These are phyloP conservation scores for Blastobotrys serpentis DNA, from an alignment of 1,139 yeast species.

Conservation along the genomic window DNA sequence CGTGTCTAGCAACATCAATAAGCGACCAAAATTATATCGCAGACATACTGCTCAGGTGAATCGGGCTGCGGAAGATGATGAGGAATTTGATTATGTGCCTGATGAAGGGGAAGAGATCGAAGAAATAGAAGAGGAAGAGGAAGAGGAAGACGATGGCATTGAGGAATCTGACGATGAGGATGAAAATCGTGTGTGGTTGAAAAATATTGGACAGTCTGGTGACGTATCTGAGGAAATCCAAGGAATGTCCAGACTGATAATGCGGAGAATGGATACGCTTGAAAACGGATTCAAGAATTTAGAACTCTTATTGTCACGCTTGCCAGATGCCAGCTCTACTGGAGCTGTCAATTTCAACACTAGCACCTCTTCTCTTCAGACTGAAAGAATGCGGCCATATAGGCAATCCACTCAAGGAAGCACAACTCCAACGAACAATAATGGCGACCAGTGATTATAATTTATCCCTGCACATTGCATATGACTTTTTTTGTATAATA, in stretches of 20 bases:
- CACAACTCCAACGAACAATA: not conserved
- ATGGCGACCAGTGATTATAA: not conserved
- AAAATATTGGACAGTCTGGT: conserved; percentile 14
- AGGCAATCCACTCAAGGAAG: not conserved
- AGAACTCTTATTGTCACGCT: conserved; percentile 20
- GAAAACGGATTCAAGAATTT: conserved; percentile 25
- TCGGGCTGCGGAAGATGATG: conserved; percentile 3
- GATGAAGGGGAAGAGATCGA: conserved; percentile 13
- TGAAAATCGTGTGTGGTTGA: conserved; percentile 11
- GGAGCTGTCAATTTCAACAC: not conserved
- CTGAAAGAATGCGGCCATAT: not conserved
- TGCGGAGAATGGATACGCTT: conserved; percentile 25
- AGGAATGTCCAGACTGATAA: conserved; percentile 23
- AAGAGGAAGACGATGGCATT: conserved; percentile 11
- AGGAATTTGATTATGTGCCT: conserved; percentile 7
- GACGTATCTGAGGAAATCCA: conserved; percentile 19
- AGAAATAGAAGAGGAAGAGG: conserved; percentile 4
- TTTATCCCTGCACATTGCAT: no score
- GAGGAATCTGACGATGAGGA: conserved; percentile 4
- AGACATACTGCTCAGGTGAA: conserved; percentile 6
- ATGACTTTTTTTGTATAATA: not conserved
- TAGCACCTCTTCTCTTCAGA: not conserved
- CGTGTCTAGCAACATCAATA: not conserved
- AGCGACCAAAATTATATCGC: not conserved
- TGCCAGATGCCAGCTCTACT: conserved; percentile 9